Evolutionary conservation across 1,284 basidiomycete genomes (phyloP).

Genomic region (Cryptococcus sp.): DNA sequence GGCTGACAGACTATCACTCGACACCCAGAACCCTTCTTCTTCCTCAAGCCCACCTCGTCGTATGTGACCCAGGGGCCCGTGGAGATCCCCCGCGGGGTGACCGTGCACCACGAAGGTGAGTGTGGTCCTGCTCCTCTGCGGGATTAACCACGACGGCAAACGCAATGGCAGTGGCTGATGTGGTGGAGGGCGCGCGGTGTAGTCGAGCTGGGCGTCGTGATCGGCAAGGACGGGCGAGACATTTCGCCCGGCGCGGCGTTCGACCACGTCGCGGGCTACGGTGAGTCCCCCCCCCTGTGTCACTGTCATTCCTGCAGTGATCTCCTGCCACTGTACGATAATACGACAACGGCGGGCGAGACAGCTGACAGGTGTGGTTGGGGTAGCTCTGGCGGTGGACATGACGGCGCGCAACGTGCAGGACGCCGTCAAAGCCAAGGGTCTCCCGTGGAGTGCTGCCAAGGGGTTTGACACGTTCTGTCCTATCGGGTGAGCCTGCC

Average conservation of each 20-base stretch:
- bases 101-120: slow-evolving; percentile 86
- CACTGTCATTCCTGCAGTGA: neutral
- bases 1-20: too few species aligned
- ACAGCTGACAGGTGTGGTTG: neutral
- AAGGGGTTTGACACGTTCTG: slow-evolving; percentile 90
- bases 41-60: slow-evolving; percentile 91
- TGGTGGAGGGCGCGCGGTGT: slow-evolving; percentile 2
- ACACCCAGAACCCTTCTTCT: slow-evolving; percentile 84
- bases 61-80: slow-evolving; percentile 70
- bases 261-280: slow-evolving; percentile 84
- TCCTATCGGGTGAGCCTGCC: slow-evolving; percentile 58
- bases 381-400: slow-evolving; percentile 80
- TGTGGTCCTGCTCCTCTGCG: neutral
- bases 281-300: slow-evolving; percentile 53
- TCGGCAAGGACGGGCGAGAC: slow-evolving; percentile 79
- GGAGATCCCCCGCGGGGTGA: slow-evolving; percentile 80
- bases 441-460: slow-evolving; percentile 89
- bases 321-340: too few species aligned
- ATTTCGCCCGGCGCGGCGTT: slow-evolving; percentile 70
- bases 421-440: slow-evolving; percentile 84
- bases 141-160: neutral
- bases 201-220: slow-evolving; percentile 97
- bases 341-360: too few species aligned
- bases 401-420: slow-evolving; percentile 96
- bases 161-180: slow-evolving; percentile 1